phyloP scores from a whole-genome alignment of 805 yeast genomes.

The Aciculoconidium aculeatum region DNA sequence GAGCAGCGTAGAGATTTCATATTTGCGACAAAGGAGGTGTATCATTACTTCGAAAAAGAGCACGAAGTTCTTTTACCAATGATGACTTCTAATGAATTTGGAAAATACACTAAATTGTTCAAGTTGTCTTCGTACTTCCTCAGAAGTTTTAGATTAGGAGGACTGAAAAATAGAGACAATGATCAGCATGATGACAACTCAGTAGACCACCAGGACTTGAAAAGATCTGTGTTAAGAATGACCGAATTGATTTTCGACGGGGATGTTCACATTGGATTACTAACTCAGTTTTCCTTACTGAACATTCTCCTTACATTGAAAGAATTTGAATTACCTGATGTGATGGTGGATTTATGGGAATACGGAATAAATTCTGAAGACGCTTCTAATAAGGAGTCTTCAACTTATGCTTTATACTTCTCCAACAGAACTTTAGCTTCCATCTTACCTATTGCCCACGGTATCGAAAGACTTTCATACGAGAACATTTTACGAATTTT shows the following conservation, averaged over 20 bases:
- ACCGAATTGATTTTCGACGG: constrained; percentile 25
- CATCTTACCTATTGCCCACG: constrained; percentile 60
- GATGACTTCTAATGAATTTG: constrained; percentile 18
- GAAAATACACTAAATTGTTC: constrained; percentile 16
- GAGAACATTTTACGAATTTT: constrained; percentile 56
- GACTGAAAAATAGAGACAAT: constrained; percentile 30
- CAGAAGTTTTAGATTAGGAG: constrained; percentile 28
- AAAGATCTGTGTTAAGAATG: constrained; percentile 27
- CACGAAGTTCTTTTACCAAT: constrained; percentile 15
- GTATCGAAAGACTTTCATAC: constrained; percentile 52
- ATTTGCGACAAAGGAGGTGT: constrained; percentile 4
- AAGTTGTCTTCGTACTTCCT: constrained; percentile 22
- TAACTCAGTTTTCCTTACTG: constrained; percentile 16
- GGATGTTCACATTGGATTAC: constrained; percentile 21
- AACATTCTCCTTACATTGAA: constrained; percentile 28
- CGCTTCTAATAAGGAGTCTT: constrained; percentile 15
- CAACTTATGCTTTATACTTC: constrained; percentile 42
- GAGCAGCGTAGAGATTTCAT: constrained; percentile 1
- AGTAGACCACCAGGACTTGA: constrained; percentile 26
- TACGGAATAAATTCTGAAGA: constrained; percentile 38
- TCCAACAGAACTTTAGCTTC: constrained; percentile 64
- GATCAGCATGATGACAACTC: constrained; percentile 25
- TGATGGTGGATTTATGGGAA: constrained; percentile 69
- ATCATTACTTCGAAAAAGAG: constrained; percentile 6
- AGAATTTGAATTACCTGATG: constrained; percentile 51